Base-by-base conservation (phyloP, 768 basidiomycete genomes). In the Boletus reticulatus region DNA sequence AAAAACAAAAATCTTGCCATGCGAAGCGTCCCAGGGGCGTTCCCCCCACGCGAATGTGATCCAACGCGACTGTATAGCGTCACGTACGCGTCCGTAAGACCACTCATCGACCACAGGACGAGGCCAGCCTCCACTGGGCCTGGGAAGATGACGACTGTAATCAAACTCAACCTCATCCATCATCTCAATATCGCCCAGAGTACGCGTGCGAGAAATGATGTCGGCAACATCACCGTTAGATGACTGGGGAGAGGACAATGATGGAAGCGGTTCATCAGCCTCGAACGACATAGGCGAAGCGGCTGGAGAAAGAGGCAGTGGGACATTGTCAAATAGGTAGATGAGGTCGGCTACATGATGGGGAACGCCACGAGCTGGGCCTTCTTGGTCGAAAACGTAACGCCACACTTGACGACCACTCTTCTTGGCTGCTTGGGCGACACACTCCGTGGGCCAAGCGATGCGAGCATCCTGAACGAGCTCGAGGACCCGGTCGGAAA, bases 301-400 rank as follows among this genome's bases (percentile, higher is more conserved):
- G 41, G 69, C 61, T 7, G 73, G 74, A 29, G 70, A 67, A 12
- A 75, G 69, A 19, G 84, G 82, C 1, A 84, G 73, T 9, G 86
- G 84, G 31, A 85, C 79, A 58, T 83, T 90, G 72, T 89, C 89
- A 70, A 91, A 92, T 48, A 92, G 78, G 68, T 91, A 92, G 53
- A 88, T 78, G 43, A 92, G 72, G 67, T 91, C 89, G 1, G 83
- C 82, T 1, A 80, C 83, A 65, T 90, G 86, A 64, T 89, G 88
- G 3, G 88, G 82, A 19, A 82, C 67, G 14, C 83, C 82, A 45
- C 82, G 77, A 22, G 78, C 74, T 10, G 88, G 86, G 1, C 85
- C 82, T 62, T 89, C 89, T 72, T 92, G 89, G 70, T 92, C 89
- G 65, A 92, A 92, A 17, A 89, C 83, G 62, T 88, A 92, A 54